Evolutionary conservation across 2,329 filamentous ascomycete species (phyloP).

Genomic region (Didymella segeticola): DNA sequence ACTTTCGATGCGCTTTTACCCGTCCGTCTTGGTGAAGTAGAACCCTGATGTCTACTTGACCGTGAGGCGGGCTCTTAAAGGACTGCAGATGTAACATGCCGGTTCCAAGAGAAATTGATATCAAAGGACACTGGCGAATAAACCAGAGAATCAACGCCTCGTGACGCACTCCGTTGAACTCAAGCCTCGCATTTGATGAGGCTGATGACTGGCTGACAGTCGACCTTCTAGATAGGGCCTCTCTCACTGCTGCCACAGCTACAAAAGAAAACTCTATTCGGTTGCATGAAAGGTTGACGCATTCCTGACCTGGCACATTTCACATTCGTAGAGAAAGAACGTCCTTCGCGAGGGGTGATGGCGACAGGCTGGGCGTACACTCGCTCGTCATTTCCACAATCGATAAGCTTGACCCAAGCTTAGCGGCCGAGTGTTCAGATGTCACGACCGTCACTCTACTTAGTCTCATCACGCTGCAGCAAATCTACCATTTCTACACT

Average conservation of each 20-base stretch:
- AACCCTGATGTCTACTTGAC: neutral
- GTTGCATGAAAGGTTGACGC: neutral
- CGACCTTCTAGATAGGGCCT: neutral
- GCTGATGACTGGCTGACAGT: conserved; percentile 5
- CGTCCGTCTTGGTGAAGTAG: neutral
- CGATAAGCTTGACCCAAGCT: conserved; percentile 12
- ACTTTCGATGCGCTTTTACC: neutral
- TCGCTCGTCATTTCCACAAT: conserved; percentile 5
- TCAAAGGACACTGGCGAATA: no score
- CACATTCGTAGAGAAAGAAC: neutral
- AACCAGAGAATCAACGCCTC: neutral
- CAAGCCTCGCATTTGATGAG: neutral
- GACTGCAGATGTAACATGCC: no score
- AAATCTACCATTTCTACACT: conserved; percentile 16
- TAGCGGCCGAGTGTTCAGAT: conserved; percentile 10
- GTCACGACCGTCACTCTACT: conserved; percentile 11
- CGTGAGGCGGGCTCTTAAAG: no score
- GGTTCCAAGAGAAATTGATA: no score
- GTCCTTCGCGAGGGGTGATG: neutral
- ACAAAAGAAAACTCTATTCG: neutral
- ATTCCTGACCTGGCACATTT: neutral
- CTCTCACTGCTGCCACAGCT: neutral
- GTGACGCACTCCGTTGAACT: neutral
- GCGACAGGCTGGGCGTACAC: neutral
- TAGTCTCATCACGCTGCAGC: conserved; percentile 3